These are phyloP conservation scores for Barbatosphaeria neglecta DNA, from an alignment of 495 filamentous ascomycete genomes.

Conservation along the genomic window DNA sequence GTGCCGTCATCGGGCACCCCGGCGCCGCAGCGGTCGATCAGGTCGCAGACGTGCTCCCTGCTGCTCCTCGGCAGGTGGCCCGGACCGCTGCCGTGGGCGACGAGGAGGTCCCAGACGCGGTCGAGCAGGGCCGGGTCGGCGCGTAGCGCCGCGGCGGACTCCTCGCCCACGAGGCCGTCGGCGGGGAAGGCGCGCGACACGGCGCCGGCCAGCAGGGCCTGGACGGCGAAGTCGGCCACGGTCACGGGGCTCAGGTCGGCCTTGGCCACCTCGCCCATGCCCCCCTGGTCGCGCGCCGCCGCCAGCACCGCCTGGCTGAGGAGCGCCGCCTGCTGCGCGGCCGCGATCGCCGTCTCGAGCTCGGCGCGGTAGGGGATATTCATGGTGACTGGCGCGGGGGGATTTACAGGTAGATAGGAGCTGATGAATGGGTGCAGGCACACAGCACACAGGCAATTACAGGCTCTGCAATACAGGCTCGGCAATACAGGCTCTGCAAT, in stretches of 20 bases:
- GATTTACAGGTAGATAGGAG: too few species aligned
- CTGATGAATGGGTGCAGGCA: too few species aligned
- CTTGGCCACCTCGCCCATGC: conserved; percentile 27
- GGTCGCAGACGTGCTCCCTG: conserved; percentile 44
- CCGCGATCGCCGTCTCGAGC: conserved; percentile 18
- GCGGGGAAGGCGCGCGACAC: conserved; percentile 42
- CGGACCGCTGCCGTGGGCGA: too few species aligned
- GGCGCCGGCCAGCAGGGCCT: conserved; percentile 48
- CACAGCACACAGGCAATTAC: too few species aligned
- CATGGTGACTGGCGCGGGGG: conserved; percentile 9
- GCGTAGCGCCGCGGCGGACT: conserved; percentile 44
- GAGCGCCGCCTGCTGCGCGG: conserved; percentile 21
- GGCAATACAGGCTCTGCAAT: too few species aligned
- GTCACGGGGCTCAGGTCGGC: conserved; percentile 51
- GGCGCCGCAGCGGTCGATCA: conserved; percentile 50
- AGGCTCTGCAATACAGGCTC: too few species aligned
- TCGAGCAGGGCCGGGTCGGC: conserved; percentile 34
- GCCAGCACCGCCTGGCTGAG: conserved; percentile 23
- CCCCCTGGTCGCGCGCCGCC: too few species aligned
- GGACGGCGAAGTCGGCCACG: conserved; percentile 57
- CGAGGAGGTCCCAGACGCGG: conserved; percentile 42
- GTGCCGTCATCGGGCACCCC: conserved; percentile 23
- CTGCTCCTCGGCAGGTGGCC: too few species aligned
- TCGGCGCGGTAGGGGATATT: conserved; percentile 24
- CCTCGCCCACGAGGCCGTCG: conserved; percentile 52